Evolutionary conservation across 495 filamentous ascomycete genomes (phyloP).

Genomic region (Tuber borchii): DNA sequence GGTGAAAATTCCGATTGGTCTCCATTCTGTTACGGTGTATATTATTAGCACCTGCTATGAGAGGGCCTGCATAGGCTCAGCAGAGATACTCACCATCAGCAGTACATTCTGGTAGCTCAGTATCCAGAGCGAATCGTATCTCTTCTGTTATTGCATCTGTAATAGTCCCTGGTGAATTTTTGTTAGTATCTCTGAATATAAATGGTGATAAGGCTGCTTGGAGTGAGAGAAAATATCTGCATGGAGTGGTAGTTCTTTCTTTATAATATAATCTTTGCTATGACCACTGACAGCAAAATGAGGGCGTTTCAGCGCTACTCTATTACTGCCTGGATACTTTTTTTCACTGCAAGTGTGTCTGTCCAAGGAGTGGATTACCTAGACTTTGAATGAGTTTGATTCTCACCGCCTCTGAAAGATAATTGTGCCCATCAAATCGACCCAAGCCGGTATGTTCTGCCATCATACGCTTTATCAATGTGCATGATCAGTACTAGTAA

Average conservation of each 20-base stretch:
- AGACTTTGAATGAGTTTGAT: not conserved
- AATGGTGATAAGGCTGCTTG: not conserved
- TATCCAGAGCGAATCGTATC: constrained; percentile 13
- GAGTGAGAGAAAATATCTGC: not conserved
- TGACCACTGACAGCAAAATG: not conserved
- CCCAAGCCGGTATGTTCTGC: not conserved
- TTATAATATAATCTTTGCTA: not conserved
- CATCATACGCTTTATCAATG: not conserved
- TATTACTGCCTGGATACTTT: not conserved
- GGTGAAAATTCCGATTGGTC: constrained; percentile 43
- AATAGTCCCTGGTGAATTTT: constrained; percentile 14
- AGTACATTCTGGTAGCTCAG: constrained; percentile 12
- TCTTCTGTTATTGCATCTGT: constrained; percentile 16
- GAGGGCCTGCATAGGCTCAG: not conserved
- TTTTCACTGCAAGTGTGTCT: not conserved
- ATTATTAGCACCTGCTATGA: not conserved
- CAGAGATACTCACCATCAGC: constrained; percentile 1
- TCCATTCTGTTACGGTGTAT: constrained; percentile 44
- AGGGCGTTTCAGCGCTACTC: not conserved
- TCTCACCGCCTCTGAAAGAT: not conserved
- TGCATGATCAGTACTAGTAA: not conserved
- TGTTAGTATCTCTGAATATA: not conserved
- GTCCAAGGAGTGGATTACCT: not conserved
- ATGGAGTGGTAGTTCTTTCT: not conserved
- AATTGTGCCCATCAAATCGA: not conserved